These are phyloP conservation scores for Scheffersomyces illinoinensis DNA, from an alignment of 1,139 yeast species.

Conservation along the genomic window DNA sequence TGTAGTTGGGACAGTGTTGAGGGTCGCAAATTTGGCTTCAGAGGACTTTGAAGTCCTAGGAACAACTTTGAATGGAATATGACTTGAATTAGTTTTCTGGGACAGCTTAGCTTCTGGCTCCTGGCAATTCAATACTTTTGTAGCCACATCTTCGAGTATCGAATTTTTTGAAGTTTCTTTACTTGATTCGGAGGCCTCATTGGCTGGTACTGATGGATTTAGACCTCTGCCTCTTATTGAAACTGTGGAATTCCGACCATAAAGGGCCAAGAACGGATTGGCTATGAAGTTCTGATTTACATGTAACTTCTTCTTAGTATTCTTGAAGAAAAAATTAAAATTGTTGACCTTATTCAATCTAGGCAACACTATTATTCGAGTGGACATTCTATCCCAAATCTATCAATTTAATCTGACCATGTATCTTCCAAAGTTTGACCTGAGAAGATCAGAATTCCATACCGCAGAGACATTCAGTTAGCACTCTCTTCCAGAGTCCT, in stretches of 20 bases:
- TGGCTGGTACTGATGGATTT: not conserved
- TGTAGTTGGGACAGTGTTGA: constrained; percentile 11
- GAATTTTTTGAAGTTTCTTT: constrained; percentile 4
- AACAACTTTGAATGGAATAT: constrained; percentile 62
- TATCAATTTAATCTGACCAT: not conserved
- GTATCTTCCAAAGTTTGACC: not conserved
- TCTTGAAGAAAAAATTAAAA: constrained; percentile 43
- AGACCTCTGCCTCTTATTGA: not conserved
- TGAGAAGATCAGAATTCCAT: not conserved
- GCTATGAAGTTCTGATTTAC: constrained; percentile 37
- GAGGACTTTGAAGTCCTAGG: constrained; percentile 19
- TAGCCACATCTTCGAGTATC: constrained; percentile 29
- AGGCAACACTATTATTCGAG: constrained; percentile 23
- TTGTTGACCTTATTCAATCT: constrained; percentile 30
- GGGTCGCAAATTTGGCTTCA: constrained; percentile 3
- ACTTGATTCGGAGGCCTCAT: not conserved
- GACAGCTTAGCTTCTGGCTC: constrained; percentile 33
- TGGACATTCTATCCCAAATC: constrained; percentile 17
- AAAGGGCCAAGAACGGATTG: constrained; percentile 27
- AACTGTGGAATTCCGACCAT: not conserved
- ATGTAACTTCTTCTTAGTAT: constrained; percentile 31
- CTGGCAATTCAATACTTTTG: constrained; percentile 41
- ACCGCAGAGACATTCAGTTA: not conserved
- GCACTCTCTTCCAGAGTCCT: not conserved
- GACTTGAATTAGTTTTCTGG: constrained; percentile 19